Conservation (phyloP, 1,139 yeast species). For the Nakaseomyces sp. region DNA sequence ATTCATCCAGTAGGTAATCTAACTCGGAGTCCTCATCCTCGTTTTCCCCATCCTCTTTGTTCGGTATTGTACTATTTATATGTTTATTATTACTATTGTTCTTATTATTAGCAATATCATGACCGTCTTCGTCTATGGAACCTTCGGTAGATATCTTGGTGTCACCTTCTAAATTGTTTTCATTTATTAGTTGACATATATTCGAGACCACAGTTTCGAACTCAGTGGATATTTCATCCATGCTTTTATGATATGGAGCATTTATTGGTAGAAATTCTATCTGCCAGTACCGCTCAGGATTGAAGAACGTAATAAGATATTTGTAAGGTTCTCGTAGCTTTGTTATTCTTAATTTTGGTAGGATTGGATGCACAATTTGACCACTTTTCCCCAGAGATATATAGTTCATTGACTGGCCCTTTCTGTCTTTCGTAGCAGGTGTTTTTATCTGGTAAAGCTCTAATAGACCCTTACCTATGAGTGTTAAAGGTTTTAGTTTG, state of each 20-base stretch:
- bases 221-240: constrained; percentile 8
- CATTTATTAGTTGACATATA: constrained; percentile 18
- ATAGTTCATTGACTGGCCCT: constrained; percentile 24
- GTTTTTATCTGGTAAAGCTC: constrained; percentile 27
- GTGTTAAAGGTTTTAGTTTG: constrained; percentile 14
- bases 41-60: constrained; percentile 13
- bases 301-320: constrained; percentile 21
- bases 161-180: constrained; percentile 1
- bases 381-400: constrained; percentile 29
- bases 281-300: constrained; percentile 29
- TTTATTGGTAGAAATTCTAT: constrained; percentile 20
- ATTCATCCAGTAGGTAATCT: constrained; percentile 19
- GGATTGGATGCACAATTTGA: constrained; percentile 28
- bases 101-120: background rate
- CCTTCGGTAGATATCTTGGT: constrained; percentile 2
- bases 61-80: background rate
- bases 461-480: constrained; percentile 23
- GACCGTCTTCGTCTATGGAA: background rate
- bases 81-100: background rate
- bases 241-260: constrained; percentile 4
- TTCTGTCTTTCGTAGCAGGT: constrained; percentile 9
- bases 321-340: constrained; percentile 9
- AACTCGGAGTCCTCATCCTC: constrained; percentile 19
- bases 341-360: constrained; percentile 26
- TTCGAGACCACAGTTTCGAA: constrained; percentile 22